Evolutionary conservation across 441 rosid genomes (phyloP).

Genomic region (Macaranga tanarius): DNA sequence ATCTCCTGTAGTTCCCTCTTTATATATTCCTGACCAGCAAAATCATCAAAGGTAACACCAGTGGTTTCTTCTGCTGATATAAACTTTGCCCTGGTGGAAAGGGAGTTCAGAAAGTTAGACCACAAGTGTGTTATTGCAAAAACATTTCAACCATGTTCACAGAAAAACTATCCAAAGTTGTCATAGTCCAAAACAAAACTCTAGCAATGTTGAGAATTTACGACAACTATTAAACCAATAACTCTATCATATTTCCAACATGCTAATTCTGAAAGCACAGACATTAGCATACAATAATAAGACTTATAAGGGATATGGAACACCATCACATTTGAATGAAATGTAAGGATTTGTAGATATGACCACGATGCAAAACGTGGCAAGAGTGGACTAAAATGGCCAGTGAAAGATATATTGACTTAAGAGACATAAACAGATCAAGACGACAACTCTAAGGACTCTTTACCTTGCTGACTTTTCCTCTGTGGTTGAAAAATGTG

Average conservation of each 20-base stretch:
- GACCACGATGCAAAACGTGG: background rate
- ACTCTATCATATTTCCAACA: background rate
- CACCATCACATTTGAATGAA: background rate
- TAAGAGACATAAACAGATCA: background rate
- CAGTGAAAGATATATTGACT: background rate
- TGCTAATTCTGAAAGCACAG: background rate
- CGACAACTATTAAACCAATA: background rate
- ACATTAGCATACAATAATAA: background rate
- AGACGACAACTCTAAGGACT: background rate
- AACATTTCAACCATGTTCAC: background rate
- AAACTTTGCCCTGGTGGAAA: slow-evolving; percentile 71
- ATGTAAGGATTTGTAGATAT: background rate
- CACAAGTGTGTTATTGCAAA: background rate
- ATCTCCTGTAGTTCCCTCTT: slow-evolving; percentile 89
- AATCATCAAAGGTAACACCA: slow-evolving; percentile 94
- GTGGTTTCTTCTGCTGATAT: slow-evolving; percentile 95
- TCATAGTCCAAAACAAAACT: slow-evolving; percentile 6
- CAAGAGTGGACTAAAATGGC: background rate
- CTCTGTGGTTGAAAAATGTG: slow-evolving; percentile 1
- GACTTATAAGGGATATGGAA: background rate
- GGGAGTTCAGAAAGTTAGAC: slow-evolving; percentile 29
- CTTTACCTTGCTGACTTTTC: background rate
- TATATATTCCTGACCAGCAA: slow-evolving; percentile 98
- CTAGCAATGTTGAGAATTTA: background rate
- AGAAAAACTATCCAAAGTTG: slow-evolving; percentile 13